Conservation (phyloP, 2,329 filamentous ascomycete genomes). For the Trichoderma cornu-damae region DNA sequence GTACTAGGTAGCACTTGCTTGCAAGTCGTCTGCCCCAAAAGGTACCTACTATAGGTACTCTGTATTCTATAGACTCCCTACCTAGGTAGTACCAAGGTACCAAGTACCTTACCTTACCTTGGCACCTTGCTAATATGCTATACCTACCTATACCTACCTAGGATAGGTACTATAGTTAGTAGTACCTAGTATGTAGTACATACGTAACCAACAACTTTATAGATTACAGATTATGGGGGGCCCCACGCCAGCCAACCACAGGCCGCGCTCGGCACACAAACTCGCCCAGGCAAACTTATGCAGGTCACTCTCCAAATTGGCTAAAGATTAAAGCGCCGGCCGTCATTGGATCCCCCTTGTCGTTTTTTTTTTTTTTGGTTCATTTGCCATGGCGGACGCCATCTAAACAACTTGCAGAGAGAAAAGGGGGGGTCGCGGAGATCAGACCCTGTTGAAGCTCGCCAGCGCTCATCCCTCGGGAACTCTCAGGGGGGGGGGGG, state of each 20-base stretch:
- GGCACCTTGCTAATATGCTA: too few species aligned
- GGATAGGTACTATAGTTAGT: too few species aligned
- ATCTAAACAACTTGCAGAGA: neutral
- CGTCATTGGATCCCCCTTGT: constrained; percentile 2
- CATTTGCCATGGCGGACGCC: constrained; percentile 1
- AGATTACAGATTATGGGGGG: constrained; percentile 5
- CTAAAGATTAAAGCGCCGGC: neutral
- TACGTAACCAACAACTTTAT: too few species aligned
- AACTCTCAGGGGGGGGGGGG: too few species aligned
- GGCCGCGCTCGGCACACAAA: neutral
- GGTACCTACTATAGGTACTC: too few species aligned
- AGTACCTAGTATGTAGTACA: too few species aligned
- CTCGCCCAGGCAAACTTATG: constrained; percentile 14
- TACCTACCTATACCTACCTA: too few species aligned
- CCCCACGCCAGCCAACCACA: neutral
- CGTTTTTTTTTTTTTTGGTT: neutral
- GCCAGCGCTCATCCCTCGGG: constrained; percentile 3
- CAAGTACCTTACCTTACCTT: too few species aligned
- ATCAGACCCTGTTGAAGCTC: constrained; percentile 9
- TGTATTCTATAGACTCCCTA: too few species aligned
- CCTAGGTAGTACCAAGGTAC: too few species aligned
- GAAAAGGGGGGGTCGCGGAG: neutral
- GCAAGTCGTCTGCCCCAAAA: too few species aligned
- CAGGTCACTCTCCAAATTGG: constrained; percentile 1
- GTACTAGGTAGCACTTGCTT: too few species aligned